Conservation (phyloP, 2,329 filamentous ascomycete genomes). For the Colletotrichum tropicale region DNA sequence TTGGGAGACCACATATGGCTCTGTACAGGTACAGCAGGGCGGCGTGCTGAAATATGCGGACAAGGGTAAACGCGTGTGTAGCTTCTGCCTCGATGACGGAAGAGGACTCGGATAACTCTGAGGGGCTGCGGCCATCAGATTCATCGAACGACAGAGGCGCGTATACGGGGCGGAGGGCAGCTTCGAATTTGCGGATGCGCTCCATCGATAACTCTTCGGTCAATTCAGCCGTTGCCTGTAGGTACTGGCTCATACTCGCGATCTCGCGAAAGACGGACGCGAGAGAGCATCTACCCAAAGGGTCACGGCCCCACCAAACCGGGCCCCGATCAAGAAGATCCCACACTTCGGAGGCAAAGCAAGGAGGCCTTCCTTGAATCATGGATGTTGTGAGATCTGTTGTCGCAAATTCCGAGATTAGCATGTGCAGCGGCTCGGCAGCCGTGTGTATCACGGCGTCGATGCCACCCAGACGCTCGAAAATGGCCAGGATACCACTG, state of each 20-base stretch:
- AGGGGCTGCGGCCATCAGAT: neutral
- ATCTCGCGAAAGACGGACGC: slow-evolving; percentile 37
- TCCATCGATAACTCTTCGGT: slow-evolving; percentile 30
- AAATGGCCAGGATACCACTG: slow-evolving; percentile 38
- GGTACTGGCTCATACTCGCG: neutral
- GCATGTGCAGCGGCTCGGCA: slow-evolving; percentile 36
- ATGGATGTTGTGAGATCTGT: slow-evolving; percentile 46
- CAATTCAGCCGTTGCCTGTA: neutral
- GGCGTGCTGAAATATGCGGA: slow-evolving; percentile 43
- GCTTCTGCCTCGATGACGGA: slow-evolving; percentile 29
- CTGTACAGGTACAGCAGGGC: slow-evolving; percentile 30
- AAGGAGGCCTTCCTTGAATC: slow-evolving; percentile 39
- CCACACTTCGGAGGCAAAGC: slow-evolving; percentile 37
- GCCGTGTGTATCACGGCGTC: slow-evolving; percentile 24
- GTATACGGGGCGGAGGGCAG: slow-evolving; percentile 28
- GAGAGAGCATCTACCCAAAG: slow-evolving; percentile 35
- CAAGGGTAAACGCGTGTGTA: slow-evolving; percentile 36
- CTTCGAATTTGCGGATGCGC: slow-evolving; percentile 31
- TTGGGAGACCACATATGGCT: slow-evolving; percentile 42
- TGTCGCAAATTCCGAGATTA: slow-evolving; percentile 47
- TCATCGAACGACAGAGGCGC: slow-evolving; percentile 29
- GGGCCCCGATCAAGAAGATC: slow-evolving; percentile 39
- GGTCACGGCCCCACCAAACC: slow-evolving; percentile 47
- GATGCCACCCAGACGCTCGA: slow-evolving; percentile 34
- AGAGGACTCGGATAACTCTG: neutral